Conservation (phyloP, 1,284 basidiomycete genomes). For the Tylopilus sp. region DNA sequence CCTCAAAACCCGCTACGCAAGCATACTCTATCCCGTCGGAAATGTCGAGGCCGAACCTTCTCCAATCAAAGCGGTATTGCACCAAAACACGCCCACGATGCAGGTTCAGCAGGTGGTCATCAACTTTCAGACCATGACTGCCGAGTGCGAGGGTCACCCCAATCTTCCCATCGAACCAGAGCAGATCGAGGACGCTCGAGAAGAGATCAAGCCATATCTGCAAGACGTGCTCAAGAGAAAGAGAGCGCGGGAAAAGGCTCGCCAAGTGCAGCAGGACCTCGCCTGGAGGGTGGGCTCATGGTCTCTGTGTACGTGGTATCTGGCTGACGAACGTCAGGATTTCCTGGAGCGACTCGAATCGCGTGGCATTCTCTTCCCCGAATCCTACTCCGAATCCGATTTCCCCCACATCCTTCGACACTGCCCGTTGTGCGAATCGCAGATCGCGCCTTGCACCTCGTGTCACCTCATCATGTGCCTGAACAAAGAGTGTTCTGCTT, state of each 20-base stretch:
- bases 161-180: slow-evolving; percentile 20
- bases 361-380: neutral
- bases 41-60: slow-evolving; percentile 7
- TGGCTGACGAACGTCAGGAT: slow-evolving; percentile 9
- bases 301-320: neutral
- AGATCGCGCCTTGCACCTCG: slow-evolving; percentile 10
- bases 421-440: slow-evolving; percentile 17
- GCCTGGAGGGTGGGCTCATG: slow-evolving; percentile 16
- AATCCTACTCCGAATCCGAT: neutral
- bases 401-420: neutral
- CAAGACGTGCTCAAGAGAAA: slow-evolving; percentile 12
- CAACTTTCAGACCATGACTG: slow-evolving; percentile 22
- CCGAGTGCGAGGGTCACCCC: slow-evolving; percentile 12
- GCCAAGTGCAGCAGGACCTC: slow-evolving; percentile 1
- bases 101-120: slow-evolving; percentile 13
- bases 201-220: slow-evolving; percentile 20
- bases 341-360: slow-evolving; percentile 17
- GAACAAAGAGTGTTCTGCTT: slow-evolving; percentile 17
- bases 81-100: slow-evolving; percentile 11
- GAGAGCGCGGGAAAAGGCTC: slow-evolving; percentile 8
- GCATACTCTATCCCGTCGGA: slow-evolving; percentile 15
- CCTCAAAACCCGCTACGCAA: slow-evolving; percentile 14
- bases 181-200: slow-evolving; percentile 18
- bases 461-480: slow-evolving; percentile 20
- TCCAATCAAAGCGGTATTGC: slow-evolving; percentile 17